Evolutionary conservation across 192 early-diverging fungal genomes (phyloP).

Genomic region (Glomus cerebriforme): DNA sequence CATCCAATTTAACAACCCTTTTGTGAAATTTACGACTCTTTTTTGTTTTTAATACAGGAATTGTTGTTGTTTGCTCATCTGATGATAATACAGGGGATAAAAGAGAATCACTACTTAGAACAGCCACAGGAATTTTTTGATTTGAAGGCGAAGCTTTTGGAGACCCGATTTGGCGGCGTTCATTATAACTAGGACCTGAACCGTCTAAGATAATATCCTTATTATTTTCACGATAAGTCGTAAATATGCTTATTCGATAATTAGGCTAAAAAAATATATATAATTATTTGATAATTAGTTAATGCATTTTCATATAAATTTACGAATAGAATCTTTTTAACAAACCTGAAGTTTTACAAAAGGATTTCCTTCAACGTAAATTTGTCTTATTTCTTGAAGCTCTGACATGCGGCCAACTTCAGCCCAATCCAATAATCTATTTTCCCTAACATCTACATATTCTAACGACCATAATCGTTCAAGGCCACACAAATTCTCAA

Average conservation of each 20-base stretch:
- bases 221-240: slow-evolving; percentile 46
- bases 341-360: slow-evolving; percentile 51
- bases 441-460: slow-evolving; percentile 56
- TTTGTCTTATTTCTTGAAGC: slow-evolving; percentile 50
- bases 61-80: neutral
- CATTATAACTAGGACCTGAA: slow-evolving; percentile 47
- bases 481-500: slow-evolving; percentile 53
- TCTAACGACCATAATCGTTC: slow-evolving; percentile 60
- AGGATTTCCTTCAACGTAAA: slow-evolving; percentile 59
- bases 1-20: slow-evolving; percentile 35
- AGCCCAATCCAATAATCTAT: slow-evolving; percentile 51
- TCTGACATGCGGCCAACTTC: slow-evolving; percentile 54
- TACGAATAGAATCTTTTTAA: slow-evolving; percentile 5
- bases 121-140: slow-evolving; percentile 34
- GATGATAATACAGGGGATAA: slow-evolving; percentile 5
- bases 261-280: slow-evolving; percentile 39
- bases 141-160: slow-evolving; percentile 31
- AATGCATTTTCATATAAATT: slow-evolving; percentile 11
- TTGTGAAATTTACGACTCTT: slow-evolving; percentile 36
- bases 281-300: slow-evolving; percentile 8
- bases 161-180: slow-evolving; percentile 39
- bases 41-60: slow-evolving; percentile 11
- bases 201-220: slow-evolving; percentile 54
- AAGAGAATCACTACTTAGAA: slow-evolving; percentile 35
- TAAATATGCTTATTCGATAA: slow-evolving; percentile 55